Evolutionary conservation across 148 eudicot genomes (phyloP).

Genomic region (Tetragonia tetragonoides): DNA sequence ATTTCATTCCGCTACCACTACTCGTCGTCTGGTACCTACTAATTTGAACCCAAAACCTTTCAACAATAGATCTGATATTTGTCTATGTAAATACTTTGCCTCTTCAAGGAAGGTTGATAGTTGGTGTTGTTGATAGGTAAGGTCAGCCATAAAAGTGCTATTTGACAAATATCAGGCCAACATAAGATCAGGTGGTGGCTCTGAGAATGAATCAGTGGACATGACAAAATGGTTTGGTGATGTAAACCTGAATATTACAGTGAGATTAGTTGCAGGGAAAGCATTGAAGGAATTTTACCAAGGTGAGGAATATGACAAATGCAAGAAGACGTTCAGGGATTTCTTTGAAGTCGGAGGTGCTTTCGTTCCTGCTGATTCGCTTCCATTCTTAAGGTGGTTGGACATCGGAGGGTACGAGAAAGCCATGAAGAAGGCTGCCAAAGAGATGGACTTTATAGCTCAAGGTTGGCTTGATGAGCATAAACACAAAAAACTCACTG

Average conservation of each 20-base stretch:
- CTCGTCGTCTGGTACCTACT: no score
- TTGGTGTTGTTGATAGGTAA: slow-evolving; percentile 5
- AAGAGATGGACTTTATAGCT: slow-evolving; percentile 19
- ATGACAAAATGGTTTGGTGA: slow-evolving; percentile 49
- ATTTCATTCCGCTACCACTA: no score
- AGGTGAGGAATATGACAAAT: slow-evolving; percentile 15
- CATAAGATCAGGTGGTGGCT: neutral
- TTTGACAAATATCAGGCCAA: neutral
- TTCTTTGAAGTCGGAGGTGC: slow-evolving; percentile 23
- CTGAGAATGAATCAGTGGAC: slow-evolving; percentile 16
- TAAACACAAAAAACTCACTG: slow-evolving; percentile 1
- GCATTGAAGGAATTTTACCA: slow-evolving; percentile 17
- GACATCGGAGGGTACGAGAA: slow-evolving; percentile 38
- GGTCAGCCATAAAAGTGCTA: slow-evolving; percentile 18
- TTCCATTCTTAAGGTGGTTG: slow-evolving; percentile 29
- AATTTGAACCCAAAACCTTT: no score
- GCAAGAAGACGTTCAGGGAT: slow-evolving; percentile 18
- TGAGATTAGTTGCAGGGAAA: slow-evolving; percentile 40
- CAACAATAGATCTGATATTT: no score
- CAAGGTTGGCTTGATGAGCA: slow-evolving; percentile 33
- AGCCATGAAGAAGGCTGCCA: slow-evolving; percentile 17
- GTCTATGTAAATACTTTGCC: no score
- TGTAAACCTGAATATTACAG: slow-evolving; percentile 28
- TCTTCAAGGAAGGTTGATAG: neutral
- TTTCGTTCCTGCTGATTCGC: slow-evolving; percentile 21